These are phyloP conservation scores for Ogataea salicorniae DNA, from an alignment of 805 yeast genomes.

Conservation along the genomic window DNA sequence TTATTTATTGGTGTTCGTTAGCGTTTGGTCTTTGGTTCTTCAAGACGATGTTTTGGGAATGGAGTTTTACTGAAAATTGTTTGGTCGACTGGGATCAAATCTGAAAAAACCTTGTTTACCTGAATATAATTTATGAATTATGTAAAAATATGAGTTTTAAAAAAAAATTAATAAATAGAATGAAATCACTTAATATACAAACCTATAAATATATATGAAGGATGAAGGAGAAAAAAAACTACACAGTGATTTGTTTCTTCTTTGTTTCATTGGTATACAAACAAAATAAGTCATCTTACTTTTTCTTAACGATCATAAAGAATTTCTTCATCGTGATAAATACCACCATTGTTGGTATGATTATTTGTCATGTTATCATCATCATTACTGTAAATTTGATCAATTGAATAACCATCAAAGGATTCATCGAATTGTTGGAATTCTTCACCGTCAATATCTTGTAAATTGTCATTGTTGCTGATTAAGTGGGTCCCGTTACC, in stretches of 20 bases:
- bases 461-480: not conserved
- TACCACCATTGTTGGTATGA: not conserved
- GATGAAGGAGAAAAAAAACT: too few relatives aligned
- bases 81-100: not conserved
- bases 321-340: not conserved
- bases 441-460: slow-evolving; percentile 1
- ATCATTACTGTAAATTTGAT: slow-evolving; percentile 10
- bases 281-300: not conserved
- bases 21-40: slow-evolving; percentile 41
- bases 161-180: too few relatives aligned
- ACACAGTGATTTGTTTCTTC: too few relatives aligned
- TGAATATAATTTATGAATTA: too few relatives aligned
- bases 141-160: too few relatives aligned
- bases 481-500: not conserved
- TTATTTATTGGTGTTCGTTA: slow-evolving; percentile 35
- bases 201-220: too few relatives aligned
- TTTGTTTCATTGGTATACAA: too few relatives aligned
- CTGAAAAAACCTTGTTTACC: not conserved
- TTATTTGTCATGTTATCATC: slow-evolving; percentile 1
- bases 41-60: slow-evolving; percentile 18
- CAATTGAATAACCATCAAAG: slow-evolving; percentile 9
- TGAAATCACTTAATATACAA: too few relatives aligned
- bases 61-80: slow-evolving; percentile 7
- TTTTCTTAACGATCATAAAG: not conserved
- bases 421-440: slow-evolving; percentile 7